Evolutionary conservation across 768 basidiomycete species (phyloP).

Genomic region (Mycena metata): DNA sequence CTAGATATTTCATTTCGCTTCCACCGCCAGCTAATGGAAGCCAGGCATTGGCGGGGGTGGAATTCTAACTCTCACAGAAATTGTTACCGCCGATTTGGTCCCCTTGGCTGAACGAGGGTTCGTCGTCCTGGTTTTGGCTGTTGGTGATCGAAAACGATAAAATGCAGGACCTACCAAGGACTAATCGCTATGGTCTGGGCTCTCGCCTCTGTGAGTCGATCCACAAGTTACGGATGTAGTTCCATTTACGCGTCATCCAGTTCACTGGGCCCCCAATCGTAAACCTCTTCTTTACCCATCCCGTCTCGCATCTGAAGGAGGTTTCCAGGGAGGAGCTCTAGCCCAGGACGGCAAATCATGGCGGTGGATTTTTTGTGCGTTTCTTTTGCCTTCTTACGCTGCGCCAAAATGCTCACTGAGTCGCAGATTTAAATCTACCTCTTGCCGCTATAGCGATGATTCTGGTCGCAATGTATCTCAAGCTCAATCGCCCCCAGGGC

Average conservation of each 20-base stretch:
- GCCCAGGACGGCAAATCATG: constrained; percentile 39
- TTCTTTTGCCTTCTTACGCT: neutral
- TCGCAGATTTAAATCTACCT: constrained; percentile 51
- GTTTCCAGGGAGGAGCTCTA: constrained; percentile 35
- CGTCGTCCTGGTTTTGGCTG: no score
- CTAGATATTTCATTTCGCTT: neutral
- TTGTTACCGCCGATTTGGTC: constrained; percentile 57
- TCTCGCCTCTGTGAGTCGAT: constrained; percentile 47
- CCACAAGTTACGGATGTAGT: no score
- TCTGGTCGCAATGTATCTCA: neutral
- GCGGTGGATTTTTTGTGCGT: constrained; percentile 48
- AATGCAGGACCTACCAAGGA: constrained; percentile 40
- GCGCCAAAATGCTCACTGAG: no score
- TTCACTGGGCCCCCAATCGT: constrained; percentile 26
- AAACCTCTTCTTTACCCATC: neutral
- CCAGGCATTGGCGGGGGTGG: constrained; percentile 52
- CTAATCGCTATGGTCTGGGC: constrained; percentile 47
- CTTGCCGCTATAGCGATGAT: no score
- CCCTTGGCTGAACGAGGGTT: constrained; percentile 55
- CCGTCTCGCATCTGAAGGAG: neutral
- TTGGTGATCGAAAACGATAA: no score
- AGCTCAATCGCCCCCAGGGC: no score
- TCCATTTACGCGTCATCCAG: neutral
- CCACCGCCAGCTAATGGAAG: neutral
- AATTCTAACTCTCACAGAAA: constrained; percentile 50